Conservation (phyloP, 2,329 filamentous ascomycete genomes). For the Penicillium digitatum region DNA sequence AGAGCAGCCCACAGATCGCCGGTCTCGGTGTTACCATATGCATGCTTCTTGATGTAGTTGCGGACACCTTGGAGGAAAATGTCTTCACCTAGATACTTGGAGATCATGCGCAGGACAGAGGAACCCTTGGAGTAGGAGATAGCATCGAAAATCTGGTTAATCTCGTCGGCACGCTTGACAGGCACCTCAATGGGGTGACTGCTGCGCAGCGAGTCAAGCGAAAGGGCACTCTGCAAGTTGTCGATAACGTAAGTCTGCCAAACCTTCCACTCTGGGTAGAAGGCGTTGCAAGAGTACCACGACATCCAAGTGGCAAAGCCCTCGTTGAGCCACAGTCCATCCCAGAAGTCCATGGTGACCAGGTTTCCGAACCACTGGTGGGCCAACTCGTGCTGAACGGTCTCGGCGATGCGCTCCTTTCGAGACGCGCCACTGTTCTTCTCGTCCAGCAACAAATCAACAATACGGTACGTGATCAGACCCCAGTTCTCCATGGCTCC, state of each 20-base stretch:
- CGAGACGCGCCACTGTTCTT: slow-evolving; percentile 83
- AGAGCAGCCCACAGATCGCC: slow-evolving; percentile 86
- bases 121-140: slow-evolving; percentile 98
- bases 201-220: slow-evolving; percentile 84
- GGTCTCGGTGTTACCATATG: slow-evolving; percentile 92
- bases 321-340: slow-evolving; percentile 93
- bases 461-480: slow-evolving; percentile 87
- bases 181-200: slow-evolving; percentile 96
- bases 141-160: slow-evolving; percentile 97
- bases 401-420: slow-evolving; percentile 90
- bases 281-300: slow-evolving; percentile 88
- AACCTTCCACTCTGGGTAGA: slow-evolving; percentile 98
- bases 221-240: slow-evolving; percentile 80
- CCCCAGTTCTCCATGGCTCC: slow-evolving; percentile 99
- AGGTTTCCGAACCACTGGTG: slow-evolving; percentile 99
- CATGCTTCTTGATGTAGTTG: slow-evolving; percentile 88
- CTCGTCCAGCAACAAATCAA: slow-evolving; percentile 85
- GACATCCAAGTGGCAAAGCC: slow-evolving; percentile 91
- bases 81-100: slow-evolving; percentile 89
- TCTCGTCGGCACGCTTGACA: slow-evolving; percentile 89
- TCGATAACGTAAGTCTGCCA: slow-evolving; percentile 95
- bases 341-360: slow-evolving; percentile 98
- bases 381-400: slow-evolving; percentile 92
- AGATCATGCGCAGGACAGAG: slow-evolving; percentile 94
- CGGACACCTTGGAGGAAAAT: slow-evolving; percentile 88